Percentiles rank a stretch among this genome's conserved stretches.
Conservation (phyloP, 208 protist genomes). For the Crithidia mellificae region DNA sequence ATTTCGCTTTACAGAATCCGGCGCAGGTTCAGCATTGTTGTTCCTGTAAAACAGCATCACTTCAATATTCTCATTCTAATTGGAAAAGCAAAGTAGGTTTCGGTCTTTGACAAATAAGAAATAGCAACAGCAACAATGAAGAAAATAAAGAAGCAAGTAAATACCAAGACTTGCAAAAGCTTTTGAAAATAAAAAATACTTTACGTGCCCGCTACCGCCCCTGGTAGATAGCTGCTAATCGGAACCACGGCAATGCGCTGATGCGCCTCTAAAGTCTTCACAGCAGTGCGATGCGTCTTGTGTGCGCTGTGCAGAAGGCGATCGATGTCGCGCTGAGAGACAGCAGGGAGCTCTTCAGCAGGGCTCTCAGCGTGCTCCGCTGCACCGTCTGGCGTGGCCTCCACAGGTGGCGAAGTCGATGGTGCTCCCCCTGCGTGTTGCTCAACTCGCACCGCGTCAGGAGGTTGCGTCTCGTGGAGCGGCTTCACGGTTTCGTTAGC, state of each 20-base stretch:
- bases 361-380: background rate
- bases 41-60: too few relatives aligned
- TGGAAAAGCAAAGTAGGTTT: too few relatives aligned
- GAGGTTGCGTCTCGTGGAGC: too few relatives aligned
- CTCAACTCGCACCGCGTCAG: background rate
- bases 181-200: background rate
- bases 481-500: background rate
- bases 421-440: background rate
- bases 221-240: background rate
- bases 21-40: too few relatives aligned
- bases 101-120: too few relatives aligned
- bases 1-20: too few relatives aligned
- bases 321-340: slow-evolving; percentile 12
- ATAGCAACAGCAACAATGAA: too few relatives aligned
- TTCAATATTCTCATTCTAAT: too few relatives aligned
- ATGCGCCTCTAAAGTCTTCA: slow-evolving; percentile 7
- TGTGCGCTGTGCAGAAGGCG: background rate
- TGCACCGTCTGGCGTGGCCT: background rate
- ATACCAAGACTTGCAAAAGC: too few relatives aligned
- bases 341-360: background rate
- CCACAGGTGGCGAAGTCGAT: background rate
- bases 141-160: background rate
- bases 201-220: background rate
- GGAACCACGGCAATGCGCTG: slow-evolving; percentile 8
- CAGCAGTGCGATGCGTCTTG: slow-evolving; percentile 4